These are phyloP conservation scores for Eucalyptus grandis DNA, from an alignment of 345 rosid species.

Conservation along the genomic window DNA sequence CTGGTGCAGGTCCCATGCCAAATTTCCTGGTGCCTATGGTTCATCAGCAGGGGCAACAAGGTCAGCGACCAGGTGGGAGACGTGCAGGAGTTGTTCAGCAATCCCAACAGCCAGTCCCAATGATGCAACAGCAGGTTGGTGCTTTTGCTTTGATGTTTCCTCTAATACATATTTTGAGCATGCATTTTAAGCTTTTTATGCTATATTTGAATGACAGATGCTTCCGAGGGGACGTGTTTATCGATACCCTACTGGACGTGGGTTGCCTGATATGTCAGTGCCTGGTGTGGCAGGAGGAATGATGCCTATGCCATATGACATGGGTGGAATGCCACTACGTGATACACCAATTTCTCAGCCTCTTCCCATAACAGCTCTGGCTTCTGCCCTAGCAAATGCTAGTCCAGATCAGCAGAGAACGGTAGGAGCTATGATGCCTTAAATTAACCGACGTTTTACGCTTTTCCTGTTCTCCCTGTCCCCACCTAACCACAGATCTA, in stretches of 20 bases:
- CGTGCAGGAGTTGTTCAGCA: slow-evolving; percentile 60
- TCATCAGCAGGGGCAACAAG: slow-evolving; percentile 86
- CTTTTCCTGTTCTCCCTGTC: background rate
- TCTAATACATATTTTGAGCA: background rate
- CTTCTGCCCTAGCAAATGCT: slow-evolving; percentile 83
- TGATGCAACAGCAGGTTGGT: slow-evolving; percentile 80
- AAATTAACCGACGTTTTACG: background rate
- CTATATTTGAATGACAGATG: slow-evolving; percentile 28
- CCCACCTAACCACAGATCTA: background rate
- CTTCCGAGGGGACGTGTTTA: slow-evolving; percentile 67
- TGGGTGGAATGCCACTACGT: slow-evolving; percentile 51
- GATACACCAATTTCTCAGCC: slow-evolving; percentile 50
- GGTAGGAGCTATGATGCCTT: slow-evolving; percentile 15
- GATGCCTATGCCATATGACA: slow-evolving; percentile 64
- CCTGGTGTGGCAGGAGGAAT: slow-evolving; percentile 61
- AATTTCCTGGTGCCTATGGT: slow-evolving; percentile 90
- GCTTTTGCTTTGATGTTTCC: background rate
- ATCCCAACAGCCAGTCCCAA: slow-evolving; percentile 62
- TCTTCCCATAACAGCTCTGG: slow-evolving; percentile 76
- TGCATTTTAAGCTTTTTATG: background rate
- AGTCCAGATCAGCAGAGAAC: slow-evolving; percentile 81
- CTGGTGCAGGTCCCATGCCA: slow-evolving; percentile 60
- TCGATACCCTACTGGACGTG: slow-evolving; percentile 75
- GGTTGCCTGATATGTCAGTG: slow-evolving; percentile 64
- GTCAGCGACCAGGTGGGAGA: slow-evolving; percentile 79